Base-by-base conservation (phyloP, 306 rosid genomes). In the Lathyrus sativus region DNA sequence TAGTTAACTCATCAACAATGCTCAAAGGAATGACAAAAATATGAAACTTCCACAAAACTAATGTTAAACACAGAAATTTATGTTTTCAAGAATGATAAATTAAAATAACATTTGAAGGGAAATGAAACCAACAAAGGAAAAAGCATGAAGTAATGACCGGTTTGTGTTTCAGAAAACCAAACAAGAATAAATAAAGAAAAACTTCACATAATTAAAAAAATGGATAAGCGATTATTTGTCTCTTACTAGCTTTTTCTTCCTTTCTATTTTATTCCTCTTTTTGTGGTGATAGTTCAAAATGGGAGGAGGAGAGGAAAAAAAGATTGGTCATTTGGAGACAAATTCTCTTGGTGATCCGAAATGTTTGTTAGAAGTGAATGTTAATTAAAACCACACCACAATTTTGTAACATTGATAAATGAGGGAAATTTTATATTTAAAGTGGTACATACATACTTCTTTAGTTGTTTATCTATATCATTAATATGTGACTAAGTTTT, bases 331-430 rank as follows among this genome's bases (percentile, higher is more conserved):
- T 14, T 65, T 45, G 15, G 15, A 45, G 70, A 45, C 14, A 65
- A 45, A 5, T 65, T 65, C 70, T 28, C 12, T 50, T 45, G 70
- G 70, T 28, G 57, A 65, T 46, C 70, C 57, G 70, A 50, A 65
- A 65, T 65, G 43, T 45, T 26, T 65, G 70, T 65, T 45, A 28
- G 50, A 41, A 63, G 68, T 19, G 68, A 63, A 63, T 12, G 4
- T 63, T 9, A 41, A 1, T 63, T 14, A 41, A 10, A 10, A 22
- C 9, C 38, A 24, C 68, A 42, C 31, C 53, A 63, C 38, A 13
- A 17, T 38, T 22, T 19, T 53, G 58, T 19, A 19, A 19, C 15
- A 35, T 62, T 62, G 48, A 62, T 1, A 37, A n/a, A 59, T 22
- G 28, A 9, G 46, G 10, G 3, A 49, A 26, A 7, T 43, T 49